phyloP scores from a whole-genome alignment of 129 eudicot species.

The Saposhnikovia divaricata region DNA sequence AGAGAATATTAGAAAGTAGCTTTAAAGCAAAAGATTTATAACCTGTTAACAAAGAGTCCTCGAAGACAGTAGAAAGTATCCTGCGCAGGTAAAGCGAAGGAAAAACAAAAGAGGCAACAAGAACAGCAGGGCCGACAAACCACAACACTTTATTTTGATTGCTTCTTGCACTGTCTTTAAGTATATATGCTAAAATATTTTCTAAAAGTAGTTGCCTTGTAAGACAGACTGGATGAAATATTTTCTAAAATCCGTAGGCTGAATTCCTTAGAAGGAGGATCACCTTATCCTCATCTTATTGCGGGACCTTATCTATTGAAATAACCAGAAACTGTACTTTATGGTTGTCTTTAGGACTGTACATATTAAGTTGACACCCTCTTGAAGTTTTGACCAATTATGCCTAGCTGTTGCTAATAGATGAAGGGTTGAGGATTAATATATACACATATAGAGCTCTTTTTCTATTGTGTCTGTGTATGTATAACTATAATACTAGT shows the following conservation, averaged over 20 bases:
- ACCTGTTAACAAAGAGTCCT: constrained; percentile 95
- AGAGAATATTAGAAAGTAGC: not conserved
- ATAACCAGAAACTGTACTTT: not conserved
- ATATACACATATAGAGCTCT: no score
- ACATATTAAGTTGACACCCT: not conserved
- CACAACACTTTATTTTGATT: constrained; percentile 47
- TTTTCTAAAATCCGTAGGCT: not conserved
- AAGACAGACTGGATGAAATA: not conserved
- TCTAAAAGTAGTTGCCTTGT: not conserved
- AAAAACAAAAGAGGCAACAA: constrained; percentile 83
- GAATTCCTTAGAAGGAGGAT: not conserved
- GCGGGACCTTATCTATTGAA: constrained; percentile 9
- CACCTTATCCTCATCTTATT: constrained; percentile 2
- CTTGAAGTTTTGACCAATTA: not conserved
- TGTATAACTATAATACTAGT: no score
- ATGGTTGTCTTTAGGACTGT: not conserved
- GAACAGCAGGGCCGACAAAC: constrained; percentile 88
- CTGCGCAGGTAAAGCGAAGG: constrained; percentile 93
- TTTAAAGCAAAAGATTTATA: not conserved
- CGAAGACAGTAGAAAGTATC: constrained; percentile 70
- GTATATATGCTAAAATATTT: constrained; percentile 22
- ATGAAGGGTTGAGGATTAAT: not conserved
- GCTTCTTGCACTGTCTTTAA: constrained; percentile 21
- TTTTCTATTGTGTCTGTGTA: no score
- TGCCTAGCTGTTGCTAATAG: not conserved